phyloP scores from a whole-genome alignment of 2,329 filamentous ascomycete species.

The Zymoseptoria pseudotritici region DNA sequence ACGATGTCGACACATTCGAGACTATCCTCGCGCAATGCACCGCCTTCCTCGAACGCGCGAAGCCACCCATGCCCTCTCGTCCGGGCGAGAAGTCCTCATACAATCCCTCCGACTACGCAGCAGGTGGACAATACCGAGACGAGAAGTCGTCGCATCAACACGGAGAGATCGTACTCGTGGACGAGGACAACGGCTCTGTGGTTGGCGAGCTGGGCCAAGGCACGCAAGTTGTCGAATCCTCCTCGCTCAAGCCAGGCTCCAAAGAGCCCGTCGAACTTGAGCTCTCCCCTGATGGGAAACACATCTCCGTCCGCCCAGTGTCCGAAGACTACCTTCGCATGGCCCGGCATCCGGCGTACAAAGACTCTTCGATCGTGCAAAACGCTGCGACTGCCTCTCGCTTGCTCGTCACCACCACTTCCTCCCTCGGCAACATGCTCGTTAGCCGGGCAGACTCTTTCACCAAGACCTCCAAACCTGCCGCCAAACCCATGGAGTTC shows the following conservation, averaged over 20 bases:
- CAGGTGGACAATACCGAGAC: constrained; percentile 58
- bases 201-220: constrained; percentile 84
- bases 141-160: constrained; percentile 29
- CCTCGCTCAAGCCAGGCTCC: constrained; percentile 70
- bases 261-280: constrained; percentile 83
- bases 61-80: constrained; percentile 45
- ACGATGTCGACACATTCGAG: constrained; percentile 93
- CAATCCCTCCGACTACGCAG: constrained; percentile 72
- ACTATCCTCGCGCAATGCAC: constrained; percentile 97
- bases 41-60: constrained; percentile 79
- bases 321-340: constrained; percentile 65
- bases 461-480: constrained; percentile 70
- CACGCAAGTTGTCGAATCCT: constrained; percentile 71
- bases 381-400: constrained; percentile 83
- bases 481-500: constrained; percentile 77
- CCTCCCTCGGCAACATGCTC: constrained; percentile 69
- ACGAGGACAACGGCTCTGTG: constrained; percentile 93
- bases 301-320: constrained; percentile 61
- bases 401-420: constrained; percentile 81
- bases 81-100: constrained; percentile 45
- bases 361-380: constrained; percentile 76
- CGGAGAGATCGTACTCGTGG: constrained; percentile 82
- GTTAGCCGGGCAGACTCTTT: constrained; percentile 72
- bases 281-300: constrained; percentile 61
- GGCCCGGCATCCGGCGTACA: constrained; percentile 83